Conservation (phyloP, 371 early-diverging fungal species). For the Mycotypha africana region DNA sequence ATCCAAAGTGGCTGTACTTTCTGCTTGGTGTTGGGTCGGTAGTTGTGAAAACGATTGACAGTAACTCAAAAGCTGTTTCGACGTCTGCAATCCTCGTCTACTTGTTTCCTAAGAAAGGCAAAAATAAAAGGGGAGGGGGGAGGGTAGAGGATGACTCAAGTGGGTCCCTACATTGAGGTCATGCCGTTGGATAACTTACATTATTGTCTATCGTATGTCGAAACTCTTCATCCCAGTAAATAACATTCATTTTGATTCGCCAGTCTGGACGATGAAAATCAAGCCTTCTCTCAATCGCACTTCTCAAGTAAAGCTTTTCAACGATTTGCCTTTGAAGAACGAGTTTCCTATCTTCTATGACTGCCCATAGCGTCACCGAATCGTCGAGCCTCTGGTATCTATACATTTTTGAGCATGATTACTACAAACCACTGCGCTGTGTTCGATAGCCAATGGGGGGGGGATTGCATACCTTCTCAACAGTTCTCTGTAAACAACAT, state of each 20-base stretch:
- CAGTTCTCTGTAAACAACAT: background rate
- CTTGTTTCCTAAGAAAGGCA: constrained; percentile 16
- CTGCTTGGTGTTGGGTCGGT: no score
- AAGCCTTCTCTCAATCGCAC: constrained; percentile 9
- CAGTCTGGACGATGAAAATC: constrained; percentile 14
- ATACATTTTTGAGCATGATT: no score
- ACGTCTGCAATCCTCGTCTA: constrained; percentile 9
- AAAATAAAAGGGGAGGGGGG: no score
- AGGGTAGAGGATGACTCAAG: no score
- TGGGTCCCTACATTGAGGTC: no score
- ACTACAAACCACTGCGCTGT: no score
- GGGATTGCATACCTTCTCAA: no score
- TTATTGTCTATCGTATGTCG: constrained; percentile 3
- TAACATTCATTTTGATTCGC: constrained; percentile 1
- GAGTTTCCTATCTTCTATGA: constrained; percentile 14
- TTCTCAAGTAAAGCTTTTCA: constrained; percentile 7
- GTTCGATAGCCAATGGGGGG: no score
- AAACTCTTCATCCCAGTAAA: constrained; percentile 21
- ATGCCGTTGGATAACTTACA: no score
- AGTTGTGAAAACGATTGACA: constrained; percentile 13
- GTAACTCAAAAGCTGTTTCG: background rate
- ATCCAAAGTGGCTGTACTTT: no score
- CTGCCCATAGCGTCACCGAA: constrained; percentile 12
- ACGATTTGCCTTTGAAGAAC: constrained; percentile 14
- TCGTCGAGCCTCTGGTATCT: no score